Percentiles rank a stretch among this genome's conserved stretches.
phyloP scores from a whole-genome alignment of 176 grass and related monocot species.

The Oryza officinalis region DNA sequence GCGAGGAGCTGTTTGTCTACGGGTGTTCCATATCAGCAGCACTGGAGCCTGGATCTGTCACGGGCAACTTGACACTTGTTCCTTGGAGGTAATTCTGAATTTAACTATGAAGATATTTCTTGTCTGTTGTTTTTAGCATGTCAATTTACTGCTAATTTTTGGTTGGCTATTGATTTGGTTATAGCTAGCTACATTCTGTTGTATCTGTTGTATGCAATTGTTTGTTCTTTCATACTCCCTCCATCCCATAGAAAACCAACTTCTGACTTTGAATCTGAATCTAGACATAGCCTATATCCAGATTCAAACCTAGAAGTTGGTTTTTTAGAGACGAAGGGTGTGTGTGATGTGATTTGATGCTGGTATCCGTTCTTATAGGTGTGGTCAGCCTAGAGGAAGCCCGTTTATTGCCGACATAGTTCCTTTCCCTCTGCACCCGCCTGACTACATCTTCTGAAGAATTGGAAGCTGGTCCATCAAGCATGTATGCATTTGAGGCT shows the following conservation, averaged over 20 bases:
- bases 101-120: neutral
- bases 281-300: too few relatives aligned
- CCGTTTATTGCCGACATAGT: conserved; percentile 47
- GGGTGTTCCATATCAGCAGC: conserved; percentile 34
- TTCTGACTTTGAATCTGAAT: too few relatives aligned
- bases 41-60: conserved; percentile 47
- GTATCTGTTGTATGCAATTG: neutral
- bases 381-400: conserved; percentile 47
- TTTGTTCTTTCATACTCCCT: neutral
- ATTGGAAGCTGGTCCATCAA: neutral
- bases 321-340: too few relatives aligned
- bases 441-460: conserved; percentile 47
- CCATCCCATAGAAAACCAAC: too few relatives aligned
- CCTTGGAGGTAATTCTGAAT: conserved; percentile 55
- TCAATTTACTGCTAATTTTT: neutral
- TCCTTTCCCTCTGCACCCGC: conserved; percentile 38
- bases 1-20: conserved; percentile 52
- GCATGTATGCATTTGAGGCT: neutral
- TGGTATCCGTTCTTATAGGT: conserved; percentile 39
- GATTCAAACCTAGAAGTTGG: too few relatives aligned
- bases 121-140: neutral
- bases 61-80: conserved; percentile 60
- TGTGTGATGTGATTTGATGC: neutral
- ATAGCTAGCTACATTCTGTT: neutral
- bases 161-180: neutral